phyloP scores from a whole-genome alignment of 2,329 filamentous ascomycete species.

The Dissoconium aciculare region DNA sequence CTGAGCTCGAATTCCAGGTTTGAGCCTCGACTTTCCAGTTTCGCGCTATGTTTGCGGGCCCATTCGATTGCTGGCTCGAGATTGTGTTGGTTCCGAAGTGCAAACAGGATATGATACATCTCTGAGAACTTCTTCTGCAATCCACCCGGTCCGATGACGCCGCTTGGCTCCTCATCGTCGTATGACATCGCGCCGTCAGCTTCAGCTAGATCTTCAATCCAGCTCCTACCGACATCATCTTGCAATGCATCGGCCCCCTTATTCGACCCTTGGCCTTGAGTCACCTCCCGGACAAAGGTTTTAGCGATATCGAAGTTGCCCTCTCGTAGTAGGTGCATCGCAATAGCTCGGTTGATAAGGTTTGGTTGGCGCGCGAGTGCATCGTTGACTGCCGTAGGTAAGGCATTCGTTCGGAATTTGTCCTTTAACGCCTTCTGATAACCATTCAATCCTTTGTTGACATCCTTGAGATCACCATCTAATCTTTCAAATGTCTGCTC shows the following conservation, averaged over 20 bases:
- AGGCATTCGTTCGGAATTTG: conserved; percentile 53
- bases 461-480: conserved; percentile 66
- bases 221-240: conserved; percentile 7
- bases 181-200: conserved; percentile 10
- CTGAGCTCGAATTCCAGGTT: conserved; percentile 92
- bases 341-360: conserved; percentile 82
- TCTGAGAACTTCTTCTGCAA: conserved; percentile 69
- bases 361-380: conserved; percentile 58
- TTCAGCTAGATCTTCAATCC: conserved; percentile 13
- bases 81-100: conserved; percentile 56
- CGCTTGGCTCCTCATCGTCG: not conserved
- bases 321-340: conserved; percentile 90
- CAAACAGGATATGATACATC: conserved; percentile 80
- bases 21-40: conserved; percentile 68
- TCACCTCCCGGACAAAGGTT: conserved; percentile 64
- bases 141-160: conserved; percentile 19
- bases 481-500: conserved; percentile 68
- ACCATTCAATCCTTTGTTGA: conserved; percentile 66
- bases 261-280: conserved; percentile 11
- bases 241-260: not conserved
- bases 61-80: conserved; percentile 74
- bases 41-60: conserved; percentile 55
- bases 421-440: conserved; percentile 77
- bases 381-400: conserved; percentile 66
- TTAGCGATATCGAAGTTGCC: conserved; percentile 81